Percentiles rank a stretch among this genome's conserved stretches.
Evolutionary conservation across 192 early-diverging fungal genomes (phyloP).

Genomic region (Podila clonocystis): DNA sequence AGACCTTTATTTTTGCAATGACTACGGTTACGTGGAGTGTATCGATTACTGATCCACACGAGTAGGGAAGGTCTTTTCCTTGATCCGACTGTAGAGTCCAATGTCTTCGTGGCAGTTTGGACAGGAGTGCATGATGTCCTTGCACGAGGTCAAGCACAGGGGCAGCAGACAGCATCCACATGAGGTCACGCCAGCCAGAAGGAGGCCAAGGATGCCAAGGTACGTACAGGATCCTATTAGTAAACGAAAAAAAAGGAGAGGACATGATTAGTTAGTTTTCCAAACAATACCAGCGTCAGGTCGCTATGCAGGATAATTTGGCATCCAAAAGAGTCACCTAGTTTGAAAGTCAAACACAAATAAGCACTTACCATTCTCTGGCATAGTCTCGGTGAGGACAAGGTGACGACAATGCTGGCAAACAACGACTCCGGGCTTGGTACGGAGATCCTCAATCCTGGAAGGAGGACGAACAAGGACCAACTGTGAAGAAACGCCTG

Average conservation of each 20-base stretch:
- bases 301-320: too few species aligned
- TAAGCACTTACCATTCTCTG: slow-evolving; percentile 34
- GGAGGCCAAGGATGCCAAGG: slow-evolving; percentile 32
- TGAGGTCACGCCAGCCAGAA: slow-evolving; percentile 35
- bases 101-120: slow-evolving; percentile 47
- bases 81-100: slow-evolving; percentile 32
- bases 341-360: neutral
- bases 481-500: slow-evolving; percentile 18
- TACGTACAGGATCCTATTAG: slow-evolving; percentile 43
- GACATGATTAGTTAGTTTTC: neutral
- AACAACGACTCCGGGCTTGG: slow-evolving; percentile 35
- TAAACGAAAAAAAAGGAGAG: slow-evolving; percentile 3
- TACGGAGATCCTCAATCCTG: slow-evolving; percentile 29
- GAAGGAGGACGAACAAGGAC: slow-evolving; percentile 34
- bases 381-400: slow-evolving; percentile 31
- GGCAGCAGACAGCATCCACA: slow-evolving; percentile 50
- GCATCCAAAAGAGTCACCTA: neutral
- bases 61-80: slow-evolving; percentile 31
- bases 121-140: slow-evolving; percentile 49
- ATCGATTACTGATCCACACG: neutral
- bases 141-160: slow-evolving; percentile 38
- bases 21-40: neutral
- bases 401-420: slow-evolving; percentile 43
- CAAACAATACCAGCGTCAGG: neutral
- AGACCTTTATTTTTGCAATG: too few species aligned